Evolutionary conservation across 2,329 filamentous ascomycete genomes (phyloP).

Genomic region (Fusarium equiseti): DNA sequence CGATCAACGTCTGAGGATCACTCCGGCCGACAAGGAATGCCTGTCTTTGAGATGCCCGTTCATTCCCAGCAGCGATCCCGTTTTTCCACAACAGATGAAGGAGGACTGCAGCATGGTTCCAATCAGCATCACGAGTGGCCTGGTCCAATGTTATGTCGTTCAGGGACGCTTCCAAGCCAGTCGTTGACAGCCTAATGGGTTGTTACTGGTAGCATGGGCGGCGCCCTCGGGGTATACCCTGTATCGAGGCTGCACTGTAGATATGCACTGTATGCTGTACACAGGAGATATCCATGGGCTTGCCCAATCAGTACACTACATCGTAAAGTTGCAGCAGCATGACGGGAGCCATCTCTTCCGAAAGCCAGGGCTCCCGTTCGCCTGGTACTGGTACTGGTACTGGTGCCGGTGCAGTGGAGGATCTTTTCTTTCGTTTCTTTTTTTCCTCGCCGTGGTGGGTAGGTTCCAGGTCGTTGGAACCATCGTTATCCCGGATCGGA

Average conservation of each 20-base stretch:
- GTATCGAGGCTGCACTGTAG: conserved; percentile 29
- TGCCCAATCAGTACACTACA: conserved; percentile 15
- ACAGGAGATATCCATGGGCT: conserved; percentile 16
- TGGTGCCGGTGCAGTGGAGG: conserved; percentile 22
- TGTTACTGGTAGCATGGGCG: conserved; percentile 23
- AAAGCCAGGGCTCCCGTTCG: conserved; percentile 38
- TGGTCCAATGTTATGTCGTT: conserved; percentile 5
- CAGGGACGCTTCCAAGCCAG: conserved; percentile 38
- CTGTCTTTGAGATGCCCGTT: conserved; percentile 35
- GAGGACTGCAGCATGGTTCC: conserved; percentile 43
- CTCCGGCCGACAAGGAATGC: conserved; percentile 42
- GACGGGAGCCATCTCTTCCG: conserved; percentile 30
- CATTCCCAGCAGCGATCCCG: conserved; percentile 25
- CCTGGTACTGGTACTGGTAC: conserved; percentile 10
- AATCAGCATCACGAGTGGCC: conserved; percentile 34
- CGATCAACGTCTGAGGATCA: conserved; percentile 41
- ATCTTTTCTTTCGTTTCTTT: conserved; percentile 27
- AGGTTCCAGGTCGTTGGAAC: conserved; percentile 10
- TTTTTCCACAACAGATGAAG: conserved; percentile 42
- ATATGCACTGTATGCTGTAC: conserved; percentile 32
- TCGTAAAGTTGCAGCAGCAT: conserved; percentile 16
- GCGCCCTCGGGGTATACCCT: conserved; percentile 29
- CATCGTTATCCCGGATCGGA: not conserved
- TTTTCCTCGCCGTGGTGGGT: conserved; percentile 1
- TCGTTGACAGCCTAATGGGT: conserved; percentile 12